These are phyloP conservation scores for Starmerella tilneyi DNA, from an alignment of 805 yeast species.

Conservation along the genomic window DNA sequence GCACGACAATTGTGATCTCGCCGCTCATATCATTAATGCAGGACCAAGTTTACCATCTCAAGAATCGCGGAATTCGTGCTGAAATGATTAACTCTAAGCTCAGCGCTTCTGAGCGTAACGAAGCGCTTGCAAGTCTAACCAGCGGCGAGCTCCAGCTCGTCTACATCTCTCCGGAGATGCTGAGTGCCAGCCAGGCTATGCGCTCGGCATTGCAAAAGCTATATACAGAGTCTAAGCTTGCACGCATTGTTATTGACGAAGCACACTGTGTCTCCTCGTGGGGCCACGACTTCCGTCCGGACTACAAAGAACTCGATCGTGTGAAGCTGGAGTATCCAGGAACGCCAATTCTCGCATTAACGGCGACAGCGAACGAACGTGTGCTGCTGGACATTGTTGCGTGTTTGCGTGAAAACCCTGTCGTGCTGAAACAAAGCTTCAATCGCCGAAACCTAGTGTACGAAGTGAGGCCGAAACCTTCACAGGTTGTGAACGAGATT, in stretches of 20 bases:
- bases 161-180: conserved; percentile 91
- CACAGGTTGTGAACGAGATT: conserved; percentile 14
- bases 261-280: conserved; percentile 97
- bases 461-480: conserved; percentile 54
- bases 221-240: conserved; percentile 47
- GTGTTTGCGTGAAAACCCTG: conserved; percentile 52
- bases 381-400: conserved; percentile 79
- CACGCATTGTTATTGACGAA: conserved; percentile 88
- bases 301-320: conserved; percentile 67
- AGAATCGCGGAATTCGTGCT: conserved; percentile 59
- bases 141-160: conserved; percentile 64
- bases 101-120: conserved; percentile 49
- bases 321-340: conserved; percentile 66
- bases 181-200: conserved; percentile 61
- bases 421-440: conserved; percentile 77
- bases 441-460: conserved; percentile 78
- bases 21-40: conserved; percentile 95
- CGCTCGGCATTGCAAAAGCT: conserved; percentile 51
- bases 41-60: conserved; percentile 82
- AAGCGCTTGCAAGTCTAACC: conserved; percentile 50
- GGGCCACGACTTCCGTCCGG: conserved; percentile 98
- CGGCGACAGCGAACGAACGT: conserved; percentile 92
- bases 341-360: conserved; percentile 87
- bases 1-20: conserved; percentile 84
- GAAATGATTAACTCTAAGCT: conserved; percentile 81